These are phyloP conservation scores for Stevia rebaudiana DNA, from an alignment of 140 eudicot genomes.

Conservation along the genomic window DNA sequence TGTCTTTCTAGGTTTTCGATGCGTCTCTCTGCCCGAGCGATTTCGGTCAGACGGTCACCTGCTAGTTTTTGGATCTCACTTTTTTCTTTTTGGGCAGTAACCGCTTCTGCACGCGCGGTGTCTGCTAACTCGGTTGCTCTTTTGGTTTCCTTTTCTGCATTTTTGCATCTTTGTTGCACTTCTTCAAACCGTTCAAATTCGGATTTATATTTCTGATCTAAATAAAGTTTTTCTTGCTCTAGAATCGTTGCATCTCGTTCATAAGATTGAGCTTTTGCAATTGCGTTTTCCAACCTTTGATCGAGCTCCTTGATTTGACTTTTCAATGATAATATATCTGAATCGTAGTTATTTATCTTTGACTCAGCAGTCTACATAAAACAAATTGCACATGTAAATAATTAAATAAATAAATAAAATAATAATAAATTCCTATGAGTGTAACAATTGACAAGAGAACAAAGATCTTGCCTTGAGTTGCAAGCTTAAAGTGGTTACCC, in stretches of 20 bases:
- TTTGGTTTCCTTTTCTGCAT: conserved; percentile 83
- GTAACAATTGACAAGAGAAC: neutral
- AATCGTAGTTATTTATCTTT: conserved; percentile 58
- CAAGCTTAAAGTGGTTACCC: conserved; percentile 69
- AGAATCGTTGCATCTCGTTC: conserved; percentile 71
- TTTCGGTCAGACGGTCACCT: conserved; percentile 68
- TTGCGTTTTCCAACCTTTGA: conserved; percentile 59
- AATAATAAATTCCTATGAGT: neutral
- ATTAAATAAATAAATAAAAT: neutral
- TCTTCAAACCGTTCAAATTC: conserved; percentile 78
- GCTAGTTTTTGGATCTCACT: conserved; percentile 51
- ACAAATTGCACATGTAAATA: conserved; percentile 1
- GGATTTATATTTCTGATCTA: conserved; percentile 68
- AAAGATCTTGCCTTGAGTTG: conserved; percentile 65
- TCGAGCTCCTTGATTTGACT: conserved; percentile 55
- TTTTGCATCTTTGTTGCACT: conserved; percentile 68
- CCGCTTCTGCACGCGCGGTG: conserved; percentile 84
- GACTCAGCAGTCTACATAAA: conserved; percentile 76
- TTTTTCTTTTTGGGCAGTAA: conserved; percentile 70
- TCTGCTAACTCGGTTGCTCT: conserved; percentile 82
- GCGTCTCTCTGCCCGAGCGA: conserved; percentile 72
- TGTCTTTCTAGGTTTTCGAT: conserved; percentile 70
- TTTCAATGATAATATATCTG: conserved; percentile 52
- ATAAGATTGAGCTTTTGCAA: conserved; percentile 60
- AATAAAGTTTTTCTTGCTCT: conserved; percentile 67